Base-by-base conservation (phyloP, 306 rosid species). In the Mimosa pudica region DNA sequence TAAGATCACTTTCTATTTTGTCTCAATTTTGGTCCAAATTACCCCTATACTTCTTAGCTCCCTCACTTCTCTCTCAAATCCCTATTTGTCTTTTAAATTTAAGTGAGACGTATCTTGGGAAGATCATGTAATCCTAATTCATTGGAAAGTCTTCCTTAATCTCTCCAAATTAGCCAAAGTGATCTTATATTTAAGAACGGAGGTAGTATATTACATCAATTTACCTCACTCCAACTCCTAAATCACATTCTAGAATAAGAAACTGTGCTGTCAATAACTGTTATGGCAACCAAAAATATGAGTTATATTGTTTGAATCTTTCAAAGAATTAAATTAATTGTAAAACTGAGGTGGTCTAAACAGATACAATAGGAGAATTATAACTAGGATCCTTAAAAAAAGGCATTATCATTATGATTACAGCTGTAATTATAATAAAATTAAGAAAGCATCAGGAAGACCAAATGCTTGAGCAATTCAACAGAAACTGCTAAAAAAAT, bases 381-480 rank as follows among this genome's bases (percentile, higher is more conserved):
- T 7, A 64, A 81, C 11, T 11, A 80, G 36, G 67, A 24, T 54
- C 54, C 18, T 6, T 10, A 35, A 2, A 0, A 2, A 63, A 13
- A 4, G 44, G 44, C 73, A 68, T 52, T 41, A 54, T 54, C 24
- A 17, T 54, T 54, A 17, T 54, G 36, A 76, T 66, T 65, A 58
- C 74, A 51, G 66, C 24, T 62, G 36, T 77, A 10, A 9, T 8
- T 11, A 18, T 20, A n/a, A 65, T n/a, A 52, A 20, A 4, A 42
- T 8, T 7, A 30, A 33, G 18, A 20, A 18, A 42, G 13, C 46
- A 48, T 51, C 44, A 70, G 62, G 44, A 76, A 70, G 52, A 62
- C 73, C 73, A 24, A 47, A 60, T 41, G 45, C 44, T 32, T 48
- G 20, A 70, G 68, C n/a, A 48, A 60, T 68, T 60, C 17, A 32